Evolutionary conservation across 2,329 filamentous ascomycete species (phyloP), one percentile per base, ranked within the genome.

Genomic region (Pyrenochaeta sp.): DNA sequence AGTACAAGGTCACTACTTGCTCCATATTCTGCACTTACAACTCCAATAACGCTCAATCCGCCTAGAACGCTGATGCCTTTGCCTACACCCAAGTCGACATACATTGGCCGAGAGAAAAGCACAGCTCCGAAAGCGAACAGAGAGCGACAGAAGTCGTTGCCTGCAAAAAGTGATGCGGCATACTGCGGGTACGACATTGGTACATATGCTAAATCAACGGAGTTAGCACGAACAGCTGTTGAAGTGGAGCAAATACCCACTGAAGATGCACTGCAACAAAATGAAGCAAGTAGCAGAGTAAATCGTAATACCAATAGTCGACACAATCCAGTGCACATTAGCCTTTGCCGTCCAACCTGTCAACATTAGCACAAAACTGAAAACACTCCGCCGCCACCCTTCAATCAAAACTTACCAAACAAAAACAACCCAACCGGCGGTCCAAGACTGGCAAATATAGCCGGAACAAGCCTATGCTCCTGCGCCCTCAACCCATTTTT

Each of bases 331-430:
- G 56, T 85, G 84, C 2, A 84, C 78, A 13, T 77, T 61, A 19
- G 83, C 71, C 74, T 90, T 91, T 0, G 89, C 91, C 0, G 85
- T 85, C 86, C 86, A 89, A 5, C 56, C 65, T 55, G 9, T 22
- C 6, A 34, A 12, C 34, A 34, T 47, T 22, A 40, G 43, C 15
- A 47, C 6, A 42, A 36, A 36, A 12, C 9, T 13, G 2, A 15
- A 36, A 36, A 10, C 34, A 12, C 34, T 36, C 3, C 34, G 13
- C 3, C 3, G 3, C 34, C 13, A 36, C 13, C 34, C 3, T 4
- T 13, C 3, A 36, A 36, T 9, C 1, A 30, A 30, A 30, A 30
- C 28, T 46, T 15, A 46, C 61, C 66, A 44, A 67, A 69, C 2
- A 67, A 32, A 48, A 67, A 69, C 6, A 69, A 49, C n/a, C 66